phyloP scores from a whole-genome alignment of 768 basidiomycete species.

The Leccinum uliginosum region DNA sequence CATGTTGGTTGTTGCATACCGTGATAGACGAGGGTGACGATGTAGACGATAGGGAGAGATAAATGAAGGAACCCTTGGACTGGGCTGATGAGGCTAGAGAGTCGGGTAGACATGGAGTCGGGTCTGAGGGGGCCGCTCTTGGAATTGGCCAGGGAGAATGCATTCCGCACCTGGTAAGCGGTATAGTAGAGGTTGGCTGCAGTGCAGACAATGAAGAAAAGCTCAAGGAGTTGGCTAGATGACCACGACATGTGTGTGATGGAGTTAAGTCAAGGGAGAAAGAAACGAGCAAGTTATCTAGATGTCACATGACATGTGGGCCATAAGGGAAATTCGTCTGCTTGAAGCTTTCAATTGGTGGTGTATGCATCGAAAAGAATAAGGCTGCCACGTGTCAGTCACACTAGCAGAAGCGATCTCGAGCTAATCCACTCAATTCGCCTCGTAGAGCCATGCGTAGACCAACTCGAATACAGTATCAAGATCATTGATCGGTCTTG shows the following conservation, averaged over 20 bases:
- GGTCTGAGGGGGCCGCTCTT: conserved; percentile 9
- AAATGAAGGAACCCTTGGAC: not conserved
- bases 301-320: too few relatives aligned
- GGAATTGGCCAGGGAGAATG: not conserved
- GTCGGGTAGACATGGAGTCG: not conserved
- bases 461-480: too few relatives aligned
- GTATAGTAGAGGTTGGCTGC: not conserved
- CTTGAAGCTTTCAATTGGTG: too few relatives aligned
- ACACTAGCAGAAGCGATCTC: too few relatives aligned
- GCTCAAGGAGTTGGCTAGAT: conserved; percentile 1
- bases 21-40: not conserved
- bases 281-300: not conserved
- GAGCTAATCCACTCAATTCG: too few relatives aligned
- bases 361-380: too few relatives aligned
- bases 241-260: conserved; percentile 6
- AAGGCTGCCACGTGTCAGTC: too few relatives aligned
- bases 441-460: too few relatives aligned
- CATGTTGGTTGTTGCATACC: conserved; percentile 5
- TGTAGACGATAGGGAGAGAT: not conserved
- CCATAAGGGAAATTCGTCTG: too few relatives aligned
- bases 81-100: not conserved
- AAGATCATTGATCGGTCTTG: too few relatives aligned
- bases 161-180: not conserved
- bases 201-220: conserved; percentile 6
- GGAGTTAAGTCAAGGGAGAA: not conserved